Evolutionary conservation across 2,329 filamentous ascomycete genomes (phyloP).

Genomic region (Nemania diffusa): DNA sequence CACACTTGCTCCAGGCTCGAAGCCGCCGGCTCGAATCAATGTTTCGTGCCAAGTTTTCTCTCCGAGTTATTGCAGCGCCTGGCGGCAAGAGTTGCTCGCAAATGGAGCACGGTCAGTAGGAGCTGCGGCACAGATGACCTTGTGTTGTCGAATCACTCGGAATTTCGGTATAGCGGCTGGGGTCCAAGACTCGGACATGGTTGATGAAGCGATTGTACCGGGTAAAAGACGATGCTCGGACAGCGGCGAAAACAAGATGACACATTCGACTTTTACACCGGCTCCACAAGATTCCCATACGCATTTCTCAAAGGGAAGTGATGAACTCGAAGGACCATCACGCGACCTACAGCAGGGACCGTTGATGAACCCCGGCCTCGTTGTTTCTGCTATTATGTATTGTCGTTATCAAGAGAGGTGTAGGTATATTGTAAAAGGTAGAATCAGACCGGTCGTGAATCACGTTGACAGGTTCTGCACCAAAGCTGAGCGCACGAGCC

Average conservation of each 20-base stretch:
- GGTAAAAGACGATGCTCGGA: not conserved
- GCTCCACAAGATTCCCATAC: conserved; percentile 20
- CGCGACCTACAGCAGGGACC: conserved; percentile 17
- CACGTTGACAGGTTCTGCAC: conserved; percentile 15
- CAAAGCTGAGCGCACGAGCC: conserved; percentile 27
- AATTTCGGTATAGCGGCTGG: not conserved
- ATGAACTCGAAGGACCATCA: conserved; percentile 17
- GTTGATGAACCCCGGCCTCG: conserved; percentile 9
- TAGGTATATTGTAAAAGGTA: not conserved
- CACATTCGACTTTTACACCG: conserved; percentile 8
- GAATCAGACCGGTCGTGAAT: conserved; percentile 22
- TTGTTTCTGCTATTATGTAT: not conserved
- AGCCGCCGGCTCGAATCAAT: conserved; percentile 2
- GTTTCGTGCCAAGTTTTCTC: conserved; percentile 7
- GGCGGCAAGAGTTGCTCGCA: not conserved
- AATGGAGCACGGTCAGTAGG: not conserved
- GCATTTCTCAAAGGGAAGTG: conserved; percentile 23
- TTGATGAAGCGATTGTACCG: not conserved
- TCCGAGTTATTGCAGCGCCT: not conserved
- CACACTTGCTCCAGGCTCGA: not conserved
- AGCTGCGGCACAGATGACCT: not conserved
- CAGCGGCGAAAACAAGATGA: conserved; percentile 6
- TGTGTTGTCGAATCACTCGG: not conserved
- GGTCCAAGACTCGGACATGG: conserved; percentile 6
- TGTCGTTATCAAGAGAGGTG: not conserved